Conservation (phyloP, 2,329 filamentous ascomycete species). For the Raffaelea deltoideospora region DNA sequence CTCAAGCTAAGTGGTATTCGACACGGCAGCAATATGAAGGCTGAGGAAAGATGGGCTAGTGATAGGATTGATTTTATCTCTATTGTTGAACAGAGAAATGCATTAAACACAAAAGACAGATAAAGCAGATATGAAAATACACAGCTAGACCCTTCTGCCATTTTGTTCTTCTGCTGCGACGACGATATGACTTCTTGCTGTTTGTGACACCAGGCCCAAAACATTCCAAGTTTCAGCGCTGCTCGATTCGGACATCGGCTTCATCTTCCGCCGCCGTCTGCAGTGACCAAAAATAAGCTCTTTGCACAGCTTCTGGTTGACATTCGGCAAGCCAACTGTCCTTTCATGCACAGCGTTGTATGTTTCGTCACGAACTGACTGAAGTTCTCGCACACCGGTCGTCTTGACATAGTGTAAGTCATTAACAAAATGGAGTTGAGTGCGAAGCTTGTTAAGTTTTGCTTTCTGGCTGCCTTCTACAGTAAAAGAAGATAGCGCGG, state of each 20-base stretch:
- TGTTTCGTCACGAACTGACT: slow-evolving; percentile 71
- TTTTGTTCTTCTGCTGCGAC: too few species aligned
- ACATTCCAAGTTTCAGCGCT: slow-evolving; percentile 55
- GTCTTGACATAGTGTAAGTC: slow-evolving; percentile 72
- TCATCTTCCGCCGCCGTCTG: slow-evolving; percentile 24
- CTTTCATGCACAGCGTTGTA: slow-evolving; percentile 34
- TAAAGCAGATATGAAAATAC: neutral
- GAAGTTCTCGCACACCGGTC: slow-evolving; percentile 53
- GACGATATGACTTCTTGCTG: slow-evolving; percentile 59
- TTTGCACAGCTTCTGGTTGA: slow-evolving; percentile 38
- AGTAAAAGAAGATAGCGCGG: slow-evolving; percentile 64
- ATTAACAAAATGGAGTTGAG: slow-evolving; percentile 83
- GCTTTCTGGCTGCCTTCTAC: slow-evolving; percentile 44
- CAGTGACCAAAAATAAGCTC: slow-evolving; percentile 48
- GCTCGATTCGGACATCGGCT: slow-evolving; percentile 18
- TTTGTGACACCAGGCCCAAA: slow-evolving; percentile 48
- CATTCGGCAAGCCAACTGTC: slow-evolving; percentile 40
- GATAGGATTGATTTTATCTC: neutral
- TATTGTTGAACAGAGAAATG: neutral
- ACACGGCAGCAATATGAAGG: neutral
- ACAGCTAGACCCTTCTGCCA: slow-evolving; percentile 11
- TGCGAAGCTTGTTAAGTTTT: slow-evolving; percentile 61
- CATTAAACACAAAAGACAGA: neutral
- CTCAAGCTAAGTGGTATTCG: too few species aligned
- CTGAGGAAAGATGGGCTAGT: neutral